Conservation (phyloP, 192 early-diverging fungal genomes). For the Umbelopsis sp. region DNA sequence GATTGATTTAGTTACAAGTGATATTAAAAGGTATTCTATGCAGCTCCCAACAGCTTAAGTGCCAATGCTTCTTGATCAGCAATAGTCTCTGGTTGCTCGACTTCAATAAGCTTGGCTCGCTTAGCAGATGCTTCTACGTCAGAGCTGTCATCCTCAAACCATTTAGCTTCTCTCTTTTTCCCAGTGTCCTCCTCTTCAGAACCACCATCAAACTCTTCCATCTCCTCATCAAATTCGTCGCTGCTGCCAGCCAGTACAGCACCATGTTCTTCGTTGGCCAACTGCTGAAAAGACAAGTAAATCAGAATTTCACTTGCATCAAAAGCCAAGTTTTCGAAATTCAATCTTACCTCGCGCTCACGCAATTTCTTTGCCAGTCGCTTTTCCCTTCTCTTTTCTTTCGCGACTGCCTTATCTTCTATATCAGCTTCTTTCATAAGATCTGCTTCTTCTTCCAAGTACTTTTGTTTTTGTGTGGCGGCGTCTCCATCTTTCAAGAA, state of each 20-base stretch:
- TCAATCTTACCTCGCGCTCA: conserved; percentile 49
- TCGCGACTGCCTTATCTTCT: conserved; percentile 72
- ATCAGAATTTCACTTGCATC: not conserved
- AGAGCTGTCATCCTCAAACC: conserved; percentile 29
- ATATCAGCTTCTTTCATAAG: conserved; percentile 80
- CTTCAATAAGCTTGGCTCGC: conserved; percentile 50
- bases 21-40: conserved; percentile 18
- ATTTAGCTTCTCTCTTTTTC: conserved; percentile 61
- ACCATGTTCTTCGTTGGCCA: conserved; percentile 25
- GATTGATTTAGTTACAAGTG: conserved; percentile 17
- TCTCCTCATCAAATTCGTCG: conserved; percentile 30
- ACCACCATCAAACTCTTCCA: conserved; percentile 5
- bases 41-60: conserved; percentile 48
- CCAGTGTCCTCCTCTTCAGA: conserved; percentile 67
- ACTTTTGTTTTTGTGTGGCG: conserved; percentile 62
- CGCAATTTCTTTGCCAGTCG: conserved; percentile 66
- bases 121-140: conserved; percentile 50
- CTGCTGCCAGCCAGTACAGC: conserved; percentile 31
- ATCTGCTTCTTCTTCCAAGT: conserved; percentile 67
- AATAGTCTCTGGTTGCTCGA: conserved; percentile 58
- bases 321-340: not conserved
- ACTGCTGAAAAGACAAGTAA: not conserved
- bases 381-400: conserved; percentile 73
- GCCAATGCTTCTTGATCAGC: conserved; percentile 66
- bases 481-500: conserved; percentile 80